Base-by-base conservation (phyloP, 1,139 yeast species). In the Pichiaceae sp. region DNA sequence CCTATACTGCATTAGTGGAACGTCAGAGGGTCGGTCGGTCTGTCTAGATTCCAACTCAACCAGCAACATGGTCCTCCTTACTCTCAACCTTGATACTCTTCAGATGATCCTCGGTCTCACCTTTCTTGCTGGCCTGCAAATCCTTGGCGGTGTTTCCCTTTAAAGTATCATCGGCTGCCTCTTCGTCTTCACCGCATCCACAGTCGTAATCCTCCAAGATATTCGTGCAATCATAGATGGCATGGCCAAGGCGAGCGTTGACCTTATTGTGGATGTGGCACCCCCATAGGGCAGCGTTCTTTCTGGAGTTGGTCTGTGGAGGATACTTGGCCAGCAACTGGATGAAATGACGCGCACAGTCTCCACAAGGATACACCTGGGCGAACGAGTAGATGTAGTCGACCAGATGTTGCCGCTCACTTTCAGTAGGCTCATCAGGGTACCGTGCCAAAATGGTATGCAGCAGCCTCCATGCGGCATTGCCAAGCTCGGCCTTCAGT, bases 281-380 rank as follows among this genome's bases (percentile, higher is more conserved):
- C 2, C 98, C 98, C 98, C 98, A 91, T 45, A 84, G 64, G 0
- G 96, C 87, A 0, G 98, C 97, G 2, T 77, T 73, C 45, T 79
- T 78, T 40, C 96, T 70, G 17, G 81, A 71, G 7, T 75, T 68
- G 3, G 83, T 71, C 53, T 93, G 98, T 3, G 96, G 96, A 1
- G 98, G 98, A 51, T 67, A 76, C 49, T 80, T 68, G 37, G 64
- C 54, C 41, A 91, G 62, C 47, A 89, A 64, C 48, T 70, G 60
- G 45, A 75, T 82, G 58, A 91, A 91, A 59, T 91, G 98, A 47
- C 86, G 69, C 0, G 98, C 96, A 63, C 97, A 89, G 56, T 89
- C 96, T 5, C 96, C 94, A 60, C 95, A 85, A 0, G 95, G 95
- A 47, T 85, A 85, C 14, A 84, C 85, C 50, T 83, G 85, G 3